Evolutionary conservation across 345 rosid species (phyloP).

Genomic region (Euphorbia lathyris): DNA sequence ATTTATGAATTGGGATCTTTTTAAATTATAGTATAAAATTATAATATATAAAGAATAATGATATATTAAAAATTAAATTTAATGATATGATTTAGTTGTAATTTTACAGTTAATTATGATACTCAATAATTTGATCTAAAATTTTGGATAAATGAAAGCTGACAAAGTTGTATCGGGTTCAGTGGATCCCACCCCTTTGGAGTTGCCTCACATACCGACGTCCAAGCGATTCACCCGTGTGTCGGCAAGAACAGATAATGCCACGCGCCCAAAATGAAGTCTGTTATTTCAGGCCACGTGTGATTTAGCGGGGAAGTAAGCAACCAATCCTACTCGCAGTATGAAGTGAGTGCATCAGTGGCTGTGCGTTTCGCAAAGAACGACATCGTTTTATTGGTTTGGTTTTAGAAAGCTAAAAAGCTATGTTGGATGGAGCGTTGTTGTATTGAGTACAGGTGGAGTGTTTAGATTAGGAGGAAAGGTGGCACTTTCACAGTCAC

Average conservation of each 20-base stretch:
- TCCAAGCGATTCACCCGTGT: background rate
- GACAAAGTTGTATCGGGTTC: background rate
- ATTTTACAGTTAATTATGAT: no score
- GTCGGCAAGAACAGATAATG: background rate
- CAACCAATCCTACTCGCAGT: background rate
- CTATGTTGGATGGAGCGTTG: no score
- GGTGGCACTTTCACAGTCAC: background rate
- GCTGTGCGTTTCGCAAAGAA: background rate
- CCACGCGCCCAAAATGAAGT: background rate
- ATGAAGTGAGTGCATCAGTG: background rate
- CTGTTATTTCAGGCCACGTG: background rate
- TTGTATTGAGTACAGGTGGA: no score
- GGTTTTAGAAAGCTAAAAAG: no score
- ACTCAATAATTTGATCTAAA: no score
- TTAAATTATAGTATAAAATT: no score
- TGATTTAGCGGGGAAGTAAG: background rate
- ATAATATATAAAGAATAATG: no score
- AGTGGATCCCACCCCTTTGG: no score
- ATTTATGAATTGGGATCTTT: no score
- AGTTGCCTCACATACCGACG: background rate
- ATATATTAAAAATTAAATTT: no score
- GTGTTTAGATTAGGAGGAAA: background rate
- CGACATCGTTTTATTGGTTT: background rate
- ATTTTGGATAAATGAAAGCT: no score
- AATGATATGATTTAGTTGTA: no score